Conservation (phyloP, 192 early-diverging fungal genomes). For the Gaertneriomyces sp. region DNA sequence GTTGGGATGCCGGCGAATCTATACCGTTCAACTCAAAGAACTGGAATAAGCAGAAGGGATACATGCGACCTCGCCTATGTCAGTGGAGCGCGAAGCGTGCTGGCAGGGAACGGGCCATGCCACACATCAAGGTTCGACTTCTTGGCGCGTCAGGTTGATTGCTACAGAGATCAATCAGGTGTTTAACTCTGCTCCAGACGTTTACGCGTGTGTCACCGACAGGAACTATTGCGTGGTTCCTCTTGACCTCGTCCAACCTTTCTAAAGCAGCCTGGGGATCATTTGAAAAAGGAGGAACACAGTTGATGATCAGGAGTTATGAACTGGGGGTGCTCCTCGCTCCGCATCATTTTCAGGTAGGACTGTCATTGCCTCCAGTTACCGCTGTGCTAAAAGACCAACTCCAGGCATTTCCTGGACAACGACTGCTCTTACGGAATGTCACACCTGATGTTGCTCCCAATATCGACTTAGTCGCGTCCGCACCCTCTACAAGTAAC, state of each 20-base stretch:
- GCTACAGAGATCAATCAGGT: not conserved
- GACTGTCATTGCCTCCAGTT: conserved; percentile 2
- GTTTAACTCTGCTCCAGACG: not conserved
- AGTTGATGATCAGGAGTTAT: conserved; percentile 61
- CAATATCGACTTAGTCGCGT: not conserved
- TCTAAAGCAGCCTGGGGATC: conserved; percentile 68
- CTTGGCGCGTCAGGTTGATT: not conserved
- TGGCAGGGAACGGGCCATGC: conserved; percentile 58
- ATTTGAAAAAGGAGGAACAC: conserved; percentile 46
- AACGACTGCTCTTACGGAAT: conserved; percentile 6
- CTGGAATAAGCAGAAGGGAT: conserved; percentile 51
- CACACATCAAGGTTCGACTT: conserved; percentile 60
- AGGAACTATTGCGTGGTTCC: conserved; percentile 36
- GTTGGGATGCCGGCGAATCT: conserved; percentile 46
- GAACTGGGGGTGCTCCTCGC: conserved; percentile 62
- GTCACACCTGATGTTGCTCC: conserved; percentile 12
- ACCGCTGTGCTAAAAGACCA: not conserved
- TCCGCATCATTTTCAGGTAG: conserved; percentile 57
- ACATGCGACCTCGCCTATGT: conserved; percentile 47
- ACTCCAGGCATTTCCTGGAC: not conserved
- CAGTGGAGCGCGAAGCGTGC: conserved; percentile 48
- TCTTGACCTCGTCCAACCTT: conserved; percentile 53
- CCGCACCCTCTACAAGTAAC: not conserved
- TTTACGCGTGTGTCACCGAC: conserved; percentile 11
- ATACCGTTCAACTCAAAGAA: conserved; percentile 46